Conservation (phyloP, 2,329 filamentous ascomycete species). For the Trichoderma koningiopsis region DNA sequence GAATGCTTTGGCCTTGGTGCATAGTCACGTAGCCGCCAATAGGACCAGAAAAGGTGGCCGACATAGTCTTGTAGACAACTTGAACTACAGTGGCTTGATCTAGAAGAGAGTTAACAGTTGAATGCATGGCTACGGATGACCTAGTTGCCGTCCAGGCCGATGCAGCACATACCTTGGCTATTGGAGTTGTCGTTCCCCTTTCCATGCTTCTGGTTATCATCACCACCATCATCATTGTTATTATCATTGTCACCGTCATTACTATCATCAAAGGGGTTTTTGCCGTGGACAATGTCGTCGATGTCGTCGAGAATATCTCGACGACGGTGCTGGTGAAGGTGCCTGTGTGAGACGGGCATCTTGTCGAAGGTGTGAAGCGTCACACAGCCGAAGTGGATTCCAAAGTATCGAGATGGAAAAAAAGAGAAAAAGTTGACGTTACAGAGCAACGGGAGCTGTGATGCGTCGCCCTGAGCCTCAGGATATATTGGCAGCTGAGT, state of each 20-base stretch:
- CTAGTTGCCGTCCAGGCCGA: not conserved
- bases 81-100: slow-evolving; percentile 32
- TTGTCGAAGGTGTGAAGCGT: slow-evolving; percentile 25
- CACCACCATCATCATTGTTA: not conserved
- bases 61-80: slow-evolving; percentile 48
- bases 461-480: slow-evolving; percentile 25
- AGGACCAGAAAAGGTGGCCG: slow-evolving; percentile 45
- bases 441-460: slow-evolving; percentile 26
- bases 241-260: not conserved
- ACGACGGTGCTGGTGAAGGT: slow-evolving; percentile 36
- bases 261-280: slow-evolving; percentile 6
- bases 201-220: not conserved
- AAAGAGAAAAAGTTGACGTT: not conserved
- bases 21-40: slow-evolving; percentile 48
- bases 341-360: slow-evolving; percentile 38
- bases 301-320: slow-evolving; percentile 35
- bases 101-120: slow-evolving; percentile 5
- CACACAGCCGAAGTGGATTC: not conserved
- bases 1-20: slow-evolving; percentile 26
- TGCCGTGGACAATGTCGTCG: slow-evolving; percentile 32
- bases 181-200: not conserved
- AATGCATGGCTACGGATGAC: not conserved
- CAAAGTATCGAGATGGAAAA: slow-evolving; percentile 6
- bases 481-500: slow-evolving; percentile 24
- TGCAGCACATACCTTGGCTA: slow-evolving; percentile 6